Base-by-base conservation (phyloP, 371 early-diverging fungal species). In the Mortierella sp. region DNA sequence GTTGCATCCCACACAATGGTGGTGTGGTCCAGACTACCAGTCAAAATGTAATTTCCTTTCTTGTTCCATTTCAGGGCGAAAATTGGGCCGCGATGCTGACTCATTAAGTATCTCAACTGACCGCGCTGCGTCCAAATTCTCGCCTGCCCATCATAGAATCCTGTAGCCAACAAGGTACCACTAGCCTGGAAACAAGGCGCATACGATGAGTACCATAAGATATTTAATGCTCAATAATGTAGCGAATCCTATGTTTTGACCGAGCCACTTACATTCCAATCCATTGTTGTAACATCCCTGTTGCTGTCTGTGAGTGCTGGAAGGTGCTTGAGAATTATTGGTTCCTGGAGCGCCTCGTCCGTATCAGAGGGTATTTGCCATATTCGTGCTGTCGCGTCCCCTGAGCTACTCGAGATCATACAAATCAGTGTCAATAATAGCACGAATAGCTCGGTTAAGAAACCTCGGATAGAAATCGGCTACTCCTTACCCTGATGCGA, bases 61-160 rank as follows among this genome's bases (percentile, higher is more conserved):
- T 87, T 87, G 75, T 94, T 96, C 95, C 96, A 98, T 75, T 92
- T 93, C 56, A 98, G 74, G 4, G 95, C 85, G 64, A 97, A 92
- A 21, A 97, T 91, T 1, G 98, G 96, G 0, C 93, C 95, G 15
- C 81, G 82, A 74, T 97, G 96, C 60, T 89, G 89, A 26, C 82
- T 85, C 88, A 95, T 87, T 6, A 85, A 80, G 64, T 84, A 85
- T 64, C 90, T 83, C 44, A 94, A 82, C 66, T 93, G 90, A 15
- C 89, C 89, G 19, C 82, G 77, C n/a, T 85, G 87, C 15, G 92
- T 88, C 96, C 96, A 98, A 23, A 97, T 88, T 28, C 96, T 88
- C 29, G 92, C 92, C 68, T 91, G 89, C 2, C 98, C 99, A 81
- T 94, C 95, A 72, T 94, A 95, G n/a, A 93, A 89, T 12, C 96